These are phyloP conservation scores for Camellia sinensis DNA, from an alignment of 148 eudicot genomes.

Conservation along the genomic window DNA sequence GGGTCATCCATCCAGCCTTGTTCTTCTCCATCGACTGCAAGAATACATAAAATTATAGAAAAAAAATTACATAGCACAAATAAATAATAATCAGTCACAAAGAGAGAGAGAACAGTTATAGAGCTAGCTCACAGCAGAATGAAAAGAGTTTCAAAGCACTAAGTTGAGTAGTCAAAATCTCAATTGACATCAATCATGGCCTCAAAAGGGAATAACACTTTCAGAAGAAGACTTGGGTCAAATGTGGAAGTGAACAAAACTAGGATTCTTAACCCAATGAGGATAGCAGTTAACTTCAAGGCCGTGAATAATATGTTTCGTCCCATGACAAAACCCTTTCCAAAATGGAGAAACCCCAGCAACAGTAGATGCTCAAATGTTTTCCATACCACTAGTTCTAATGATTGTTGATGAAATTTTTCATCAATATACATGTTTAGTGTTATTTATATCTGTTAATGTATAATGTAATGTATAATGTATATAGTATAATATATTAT, in stretches of 20 bases:
- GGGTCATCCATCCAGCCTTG: slow-evolving; percentile 60
- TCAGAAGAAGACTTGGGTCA: not conserved
- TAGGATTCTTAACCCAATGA: not conserved
- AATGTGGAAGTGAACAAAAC: not conserved
- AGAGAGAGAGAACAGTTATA: not conserved
- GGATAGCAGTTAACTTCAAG: not conserved
- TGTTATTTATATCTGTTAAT: too few relatives aligned
- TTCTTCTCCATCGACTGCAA: slow-evolving; percentile 70
- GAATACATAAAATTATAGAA: not conserved
- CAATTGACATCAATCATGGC: not conserved
- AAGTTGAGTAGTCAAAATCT: too few relatives aligned
- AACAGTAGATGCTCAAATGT: not conserved
- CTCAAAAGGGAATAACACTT: not conserved
- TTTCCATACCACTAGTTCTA: not conserved
- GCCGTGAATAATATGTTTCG: not conserved
- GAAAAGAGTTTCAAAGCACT: too few relatives aligned
- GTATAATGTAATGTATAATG: too few relatives aligned
- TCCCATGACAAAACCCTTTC: too few relatives aligned
- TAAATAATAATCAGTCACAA: not conserved
- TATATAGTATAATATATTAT: too few relatives aligned
- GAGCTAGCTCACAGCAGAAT: too few relatives aligned
- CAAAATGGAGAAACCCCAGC: too few relatives aligned
- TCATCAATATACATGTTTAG: too few relatives aligned
- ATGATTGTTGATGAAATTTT: too few relatives aligned
- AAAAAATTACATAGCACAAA: not conserved